These are phyloP conservation scores for Tetrapisispora namnaoensis DNA, from an alignment of 805 yeast genomes.

Conservation along the genomic window DNA sequence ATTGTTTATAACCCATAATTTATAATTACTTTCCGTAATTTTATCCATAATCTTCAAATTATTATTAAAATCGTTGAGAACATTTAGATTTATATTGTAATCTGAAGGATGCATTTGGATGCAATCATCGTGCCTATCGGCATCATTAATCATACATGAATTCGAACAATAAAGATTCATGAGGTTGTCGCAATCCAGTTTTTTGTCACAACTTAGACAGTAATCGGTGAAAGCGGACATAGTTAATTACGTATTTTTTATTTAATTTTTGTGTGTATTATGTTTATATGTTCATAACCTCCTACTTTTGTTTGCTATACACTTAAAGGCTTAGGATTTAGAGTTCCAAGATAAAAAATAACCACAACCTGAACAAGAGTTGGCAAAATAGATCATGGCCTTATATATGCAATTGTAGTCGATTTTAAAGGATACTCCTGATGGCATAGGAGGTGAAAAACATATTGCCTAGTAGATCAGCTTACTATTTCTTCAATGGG, in stretches of 20 bases:
- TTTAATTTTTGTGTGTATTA: background rate
- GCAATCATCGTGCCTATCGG: background rate
- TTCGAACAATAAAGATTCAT: background rate
- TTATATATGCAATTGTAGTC: too few relatives aligned
- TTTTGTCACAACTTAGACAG: background rate
- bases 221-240: conserved; percentile 2
- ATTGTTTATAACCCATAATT: conserved; percentile 1
- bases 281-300: background rate
- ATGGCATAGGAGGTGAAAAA: too few relatives aligned
- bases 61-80: background rate
- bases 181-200: background rate
- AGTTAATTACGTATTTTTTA: background rate
- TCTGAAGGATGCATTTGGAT: background rate
- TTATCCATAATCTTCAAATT: background rate
- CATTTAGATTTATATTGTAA: background rate
- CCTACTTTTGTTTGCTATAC: too few relatives aligned
- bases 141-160: background rate
- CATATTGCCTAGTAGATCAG: too few relatives aligned
- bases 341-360: too few relatives aligned
- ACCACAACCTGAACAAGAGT: too few relatives aligned
- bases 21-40: conserved; percentile 1
- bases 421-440: too few relatives aligned
- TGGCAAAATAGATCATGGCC: too few relatives aligned
- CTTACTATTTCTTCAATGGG: too few relatives aligned
- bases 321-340: too few relatives aligned